Evolutionary conservation across 257 asterid species (phyloP).

Genomic region (Verbascum thapsus): DNA sequence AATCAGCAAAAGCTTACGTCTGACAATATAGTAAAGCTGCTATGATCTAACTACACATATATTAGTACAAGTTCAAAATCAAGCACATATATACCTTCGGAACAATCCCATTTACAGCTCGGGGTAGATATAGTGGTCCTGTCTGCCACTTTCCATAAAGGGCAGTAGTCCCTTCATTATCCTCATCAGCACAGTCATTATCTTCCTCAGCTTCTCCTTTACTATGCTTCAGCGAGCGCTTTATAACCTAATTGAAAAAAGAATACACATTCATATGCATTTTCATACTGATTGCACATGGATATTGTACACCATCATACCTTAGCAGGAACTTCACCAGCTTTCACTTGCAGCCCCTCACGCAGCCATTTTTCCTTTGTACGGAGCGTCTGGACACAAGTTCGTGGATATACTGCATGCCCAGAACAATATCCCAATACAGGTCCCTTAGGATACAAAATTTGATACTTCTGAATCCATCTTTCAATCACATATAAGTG

Average conservation of each 20-base stretch:
- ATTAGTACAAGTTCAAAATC: slow-evolving; percentile 1
- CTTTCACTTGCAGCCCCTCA: slow-evolving; percentile 87
- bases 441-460: slow-evolving; percentile 83
- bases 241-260: slow-evolving; percentile 53
- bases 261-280: slow-evolving; percentile 12
- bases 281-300: slow-evolving; percentile 20
- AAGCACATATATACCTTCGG: slow-evolving; percentile 64
- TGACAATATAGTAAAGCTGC: not conserved
- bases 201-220: slow-evolving; percentile 56
- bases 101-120: slow-evolving; percentile 83
- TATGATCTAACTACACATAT: slow-evolving; percentile 6
- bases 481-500: slow-evolving; percentile 79
- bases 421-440: slow-evolving; percentile 86
- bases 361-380: slow-evolving; percentile 85
- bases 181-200: slow-evolving; percentile 44
- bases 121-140: slow-evolving; percentile 76
- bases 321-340: slow-evolving; percentile 80
- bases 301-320: slow-evolving; percentile 41
- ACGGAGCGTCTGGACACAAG: slow-evolving; percentile 79
- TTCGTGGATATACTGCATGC: slow-evolving; percentile 86
- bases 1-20: slow-evolving; percentile 3
- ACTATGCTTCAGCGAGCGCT: slow-evolving; percentile 52
- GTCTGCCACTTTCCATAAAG: slow-evolving; percentile 98
- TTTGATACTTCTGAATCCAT: slow-evolving; percentile 87
- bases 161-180: slow-evolving; percentile 42